Evolutionary conservation across 1,139 yeast species (phyloP).

Genomic region (Suhomyces wounanorum): DNA sequence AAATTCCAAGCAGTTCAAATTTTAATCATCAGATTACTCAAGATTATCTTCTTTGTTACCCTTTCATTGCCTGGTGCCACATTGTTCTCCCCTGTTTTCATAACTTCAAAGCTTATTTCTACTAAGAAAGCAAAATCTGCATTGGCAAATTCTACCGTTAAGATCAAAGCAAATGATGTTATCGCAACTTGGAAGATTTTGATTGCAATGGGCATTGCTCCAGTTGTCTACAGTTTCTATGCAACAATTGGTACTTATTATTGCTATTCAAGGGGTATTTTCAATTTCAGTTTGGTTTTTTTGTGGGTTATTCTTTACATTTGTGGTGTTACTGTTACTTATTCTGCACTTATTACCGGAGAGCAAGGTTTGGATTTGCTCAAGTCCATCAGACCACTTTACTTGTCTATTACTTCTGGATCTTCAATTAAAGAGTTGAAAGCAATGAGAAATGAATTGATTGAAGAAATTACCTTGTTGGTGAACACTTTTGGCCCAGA

Average conservation of each 20-base stretch:
- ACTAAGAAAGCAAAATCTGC: slow-evolving; percentile 43
- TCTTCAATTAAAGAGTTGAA: slow-evolving; percentile 59
- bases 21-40: slow-evolving; percentile 32
- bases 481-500: slow-evolving; percentile 49
- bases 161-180: slow-evolving; percentile 49
- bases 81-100: slow-evolving; percentile 49
- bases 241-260: slow-evolving; percentile 66
- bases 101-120: slow-evolving; percentile 38
- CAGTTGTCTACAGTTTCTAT: slow-evolving; percentile 77
- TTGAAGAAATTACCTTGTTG: slow-evolving; percentile 45
- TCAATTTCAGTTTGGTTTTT: slow-evolving; percentile 24
- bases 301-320: slow-evolving; percentile 53
- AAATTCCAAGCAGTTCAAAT: slow-evolving; percentile 28
- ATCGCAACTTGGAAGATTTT: slow-evolving; percentile 76
- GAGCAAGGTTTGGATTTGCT: slow-evolving; percentile 90
- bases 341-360: slow-evolving; percentile 85
- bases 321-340: slow-evolving; percentile 71
- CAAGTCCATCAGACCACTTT: slow-evolving; percentile 80
- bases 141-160: slow-evolving; percentile 44
- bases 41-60: slow-evolving; percentile 36
- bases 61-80: slow-evolving; percentile 46
- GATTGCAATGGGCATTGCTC: slow-evolving; percentile 87
- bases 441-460: slow-evolving; percentile 38
- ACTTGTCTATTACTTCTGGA: slow-evolving; percentile 66
- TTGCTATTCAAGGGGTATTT: slow-evolving; percentile 31